Base-by-base conservation (phyloP, 768 basidiomycete genomes). In the Leccinum longicurvipes region DNA sequence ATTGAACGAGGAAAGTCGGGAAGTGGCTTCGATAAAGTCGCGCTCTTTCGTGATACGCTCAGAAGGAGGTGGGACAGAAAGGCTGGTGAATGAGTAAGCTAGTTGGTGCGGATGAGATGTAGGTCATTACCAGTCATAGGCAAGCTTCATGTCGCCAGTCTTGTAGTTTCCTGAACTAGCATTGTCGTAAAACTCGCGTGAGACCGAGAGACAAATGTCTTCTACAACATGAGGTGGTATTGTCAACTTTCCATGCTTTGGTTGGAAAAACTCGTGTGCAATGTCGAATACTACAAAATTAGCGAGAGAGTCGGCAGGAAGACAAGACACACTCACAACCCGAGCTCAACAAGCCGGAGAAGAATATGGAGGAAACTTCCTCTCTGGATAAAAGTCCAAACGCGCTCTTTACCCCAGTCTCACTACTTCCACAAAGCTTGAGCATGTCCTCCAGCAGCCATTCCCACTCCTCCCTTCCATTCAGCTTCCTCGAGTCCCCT, bases 1-100 rank as follows among this genome's bases (percentile, higher is more conserved):
- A 55, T 91, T 90, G 78, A 92, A 99, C 4, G 96, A 93, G n/a
- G 87, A 84, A 11, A 99, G 85, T 2, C 92, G 87, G 24, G 93
- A 96, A 1, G 97, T 99, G 2, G 97, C 97, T 74, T 98, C 95
- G 59, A 99, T 97, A 72, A 98, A 99, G 53, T 93, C 89, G 54
- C 86, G 87, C 68, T 98, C 93, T 56, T 75, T 77, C 14, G 71
- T 61, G 53, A 95, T 77, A 0, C 76, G 77, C 17, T 84, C 80
- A 0, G 93, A 86, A 4, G 77, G 71, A 6, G 75, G 76, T 1
- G 90, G 85, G 12, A 98, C 89, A 49, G 85, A 77, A 52, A 98
- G 77, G 64, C 96, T 98, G 64, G 53, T 51, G 27, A 52, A 54
- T 24, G 56, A 24, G 42, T 65, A 41, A 63, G 55, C 23, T 3